Conservation (phyloP, 139 green algal species). For the Chlorella sp. region DNA sequence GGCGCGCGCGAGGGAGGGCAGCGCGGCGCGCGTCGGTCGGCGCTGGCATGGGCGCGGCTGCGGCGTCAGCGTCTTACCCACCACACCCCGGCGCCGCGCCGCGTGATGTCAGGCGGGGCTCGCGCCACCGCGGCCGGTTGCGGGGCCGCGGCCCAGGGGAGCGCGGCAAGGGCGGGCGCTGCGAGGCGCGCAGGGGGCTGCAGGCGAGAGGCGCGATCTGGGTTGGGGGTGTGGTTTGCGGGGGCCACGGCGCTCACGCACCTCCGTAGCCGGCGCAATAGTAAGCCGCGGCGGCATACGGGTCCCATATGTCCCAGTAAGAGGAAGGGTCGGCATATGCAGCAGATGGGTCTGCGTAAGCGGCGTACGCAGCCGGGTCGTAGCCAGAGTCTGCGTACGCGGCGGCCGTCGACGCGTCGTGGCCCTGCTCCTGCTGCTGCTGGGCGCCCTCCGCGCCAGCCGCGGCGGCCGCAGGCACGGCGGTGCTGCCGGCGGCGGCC, state of each 20-base stretch:
- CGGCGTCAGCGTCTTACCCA: background rate
- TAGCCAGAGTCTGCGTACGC: background rate
- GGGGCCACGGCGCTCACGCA: background rate
- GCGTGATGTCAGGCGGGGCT: background rate
- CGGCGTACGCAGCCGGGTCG: constrained; percentile 1
- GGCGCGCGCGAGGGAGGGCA: background rate
- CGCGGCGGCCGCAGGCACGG: too few species aligned
- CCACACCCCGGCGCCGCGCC: background rate
- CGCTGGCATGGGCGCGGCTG: background rate
- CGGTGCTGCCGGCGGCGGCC: too few species aligned
- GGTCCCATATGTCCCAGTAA: background rate
- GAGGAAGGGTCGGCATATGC: constrained; percentile 4
- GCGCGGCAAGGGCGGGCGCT: background rate
- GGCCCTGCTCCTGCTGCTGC: too few species aligned
- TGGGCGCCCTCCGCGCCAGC: too few species aligned
- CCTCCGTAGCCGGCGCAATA: constrained; percentile 10
- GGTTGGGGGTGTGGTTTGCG: background rate
- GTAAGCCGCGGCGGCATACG: background rate
- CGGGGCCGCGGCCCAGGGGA: background rate
- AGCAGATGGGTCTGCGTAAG: background rate
- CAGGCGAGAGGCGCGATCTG: background rate
- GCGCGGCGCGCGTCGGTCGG: background rate
- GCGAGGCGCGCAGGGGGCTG: background rate
- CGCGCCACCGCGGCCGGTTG: background rate
- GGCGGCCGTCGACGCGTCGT: too few species aligned